These are phyloP conservation scores for Volvariella surrecta DNA, from an alignment of 1,284 basidiomycete genomes.

Conservation along the genomic window DNA sequence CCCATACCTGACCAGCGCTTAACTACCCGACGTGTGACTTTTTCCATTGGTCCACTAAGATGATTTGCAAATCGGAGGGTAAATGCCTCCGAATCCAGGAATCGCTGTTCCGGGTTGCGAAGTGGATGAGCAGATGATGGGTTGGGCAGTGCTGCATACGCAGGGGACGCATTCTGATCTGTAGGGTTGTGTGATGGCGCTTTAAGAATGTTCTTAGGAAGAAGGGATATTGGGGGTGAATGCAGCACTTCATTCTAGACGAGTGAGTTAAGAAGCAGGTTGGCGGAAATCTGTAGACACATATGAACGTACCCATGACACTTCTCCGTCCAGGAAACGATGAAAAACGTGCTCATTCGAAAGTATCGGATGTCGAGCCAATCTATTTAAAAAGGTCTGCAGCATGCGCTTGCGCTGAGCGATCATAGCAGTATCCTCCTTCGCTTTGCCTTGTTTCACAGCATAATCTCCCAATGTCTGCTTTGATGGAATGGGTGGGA, in stretches of 20 bases:
- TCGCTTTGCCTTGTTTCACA: conserved; percentile 93
- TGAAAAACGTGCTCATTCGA: conserved; percentile 94
- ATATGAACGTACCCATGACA: conserved; percentile 75
- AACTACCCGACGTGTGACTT: conserved; percentile 84
- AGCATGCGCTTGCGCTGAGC: conserved; percentile 90
- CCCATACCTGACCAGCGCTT: conserved; percentile 91
- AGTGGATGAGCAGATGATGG: conserved; percentile 84
- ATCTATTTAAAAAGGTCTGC: conserved; percentile 88
- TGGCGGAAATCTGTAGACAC: conserved; percentile 3
- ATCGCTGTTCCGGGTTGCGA: conserved; percentile 86
- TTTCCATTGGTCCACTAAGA: conserved; percentile 89
- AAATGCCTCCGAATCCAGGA: conserved; percentile 93
- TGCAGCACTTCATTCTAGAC: conserved; percentile 80
- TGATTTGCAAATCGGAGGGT: conserved; percentile 95
- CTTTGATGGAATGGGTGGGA: conserved; percentile 97
- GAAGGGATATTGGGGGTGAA: conserved; percentile 81
- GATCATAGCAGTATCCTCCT: conserved; percentile 92
- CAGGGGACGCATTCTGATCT: conserved; percentile 62
- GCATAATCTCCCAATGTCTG: conserved; percentile 96
- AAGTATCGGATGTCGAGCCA: conserved; percentile 86
- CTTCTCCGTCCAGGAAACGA: conserved; percentile 91
- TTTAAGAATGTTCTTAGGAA: conserved; percentile 94
- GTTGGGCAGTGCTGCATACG: conserved; percentile 81
- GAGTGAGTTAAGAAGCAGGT: conserved; percentile 8
- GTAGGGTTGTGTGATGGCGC: conserved; percentile 94